phyloP scores from a whole-genome alignment of 106 monocot species.

The Acorus calamus region DNA sequence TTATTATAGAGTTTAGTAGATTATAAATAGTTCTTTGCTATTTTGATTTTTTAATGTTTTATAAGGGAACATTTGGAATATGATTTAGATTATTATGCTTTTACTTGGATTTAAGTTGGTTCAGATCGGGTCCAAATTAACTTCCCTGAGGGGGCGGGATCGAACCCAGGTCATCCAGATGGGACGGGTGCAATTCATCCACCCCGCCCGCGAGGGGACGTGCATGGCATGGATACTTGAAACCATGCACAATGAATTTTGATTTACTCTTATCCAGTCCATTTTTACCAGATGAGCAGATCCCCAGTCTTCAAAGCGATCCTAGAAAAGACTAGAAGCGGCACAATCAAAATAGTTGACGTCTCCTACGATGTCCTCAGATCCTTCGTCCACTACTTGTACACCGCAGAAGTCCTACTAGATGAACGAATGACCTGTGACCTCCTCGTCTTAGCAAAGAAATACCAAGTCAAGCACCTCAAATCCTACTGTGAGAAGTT shows the following conservation, averaged over 20 bases:
- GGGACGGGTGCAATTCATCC: background rate
- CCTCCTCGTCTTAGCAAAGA: slow-evolving; percentile 68
- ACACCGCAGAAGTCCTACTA: slow-evolving; percentile 77
- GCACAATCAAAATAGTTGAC: slow-evolving; percentile 66
- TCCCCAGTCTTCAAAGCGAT: slow-evolving; percentile 93
- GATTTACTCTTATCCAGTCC: too few species aligned
- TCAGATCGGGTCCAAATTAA: too few species aligned
- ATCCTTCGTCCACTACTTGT: slow-evolving; percentile 73
- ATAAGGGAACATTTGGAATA: too few species aligned
- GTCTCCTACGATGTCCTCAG: slow-evolving; percentile 74
- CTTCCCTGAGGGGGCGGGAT: too few species aligned
- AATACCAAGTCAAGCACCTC: slow-evolving; percentile 91
- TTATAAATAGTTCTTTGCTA: too few species aligned
- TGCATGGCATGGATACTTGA: too few species aligned
- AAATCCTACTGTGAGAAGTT: slow-evolving; percentile 78
- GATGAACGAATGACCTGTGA: slow-evolving; percentile 78
- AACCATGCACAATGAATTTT: too few species aligned
- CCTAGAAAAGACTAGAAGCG: slow-evolving; percentile 82
- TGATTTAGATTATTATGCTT: too few species aligned
- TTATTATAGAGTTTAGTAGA: too few species aligned
- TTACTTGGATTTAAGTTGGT: too few species aligned
- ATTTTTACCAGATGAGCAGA: slow-evolving; percentile 52
- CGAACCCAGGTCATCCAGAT: slow-evolving; percentile 6
- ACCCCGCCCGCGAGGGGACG: too few species aligned
- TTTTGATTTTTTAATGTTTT: too few species aligned